Percentiles rank a stretch among this genome's conserved stretches.
These are phyloP conservation scores for Isatis tinctoria DNA, from an alignment of 345 rosid species.

Conservation along the genomic window DNA sequence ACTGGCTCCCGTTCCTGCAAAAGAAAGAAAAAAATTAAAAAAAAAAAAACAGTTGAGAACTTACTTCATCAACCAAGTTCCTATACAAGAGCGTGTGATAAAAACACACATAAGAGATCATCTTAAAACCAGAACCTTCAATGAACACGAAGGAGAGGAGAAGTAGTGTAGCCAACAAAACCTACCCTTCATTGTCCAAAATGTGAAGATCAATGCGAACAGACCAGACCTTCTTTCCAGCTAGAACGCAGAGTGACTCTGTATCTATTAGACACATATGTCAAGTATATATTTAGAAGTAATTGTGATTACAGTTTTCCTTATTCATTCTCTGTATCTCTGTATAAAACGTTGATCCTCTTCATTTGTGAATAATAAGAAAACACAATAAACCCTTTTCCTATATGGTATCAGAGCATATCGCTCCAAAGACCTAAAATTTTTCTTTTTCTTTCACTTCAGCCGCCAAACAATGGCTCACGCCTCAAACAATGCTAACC, in stretches of 20 bases:
- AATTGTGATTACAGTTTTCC: too few relatives aligned
- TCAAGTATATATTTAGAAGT: too few relatives aligned
- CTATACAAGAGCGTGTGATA: slow-evolving; percentile 10
- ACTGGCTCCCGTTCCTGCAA: slow-evolving; percentile 79
- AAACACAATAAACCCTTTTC: too few relatives aligned
- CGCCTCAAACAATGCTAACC: too few relatives aligned
- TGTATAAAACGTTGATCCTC: too few relatives aligned
- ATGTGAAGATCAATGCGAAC: slow-evolving; percentile 93
- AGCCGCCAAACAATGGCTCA: too few relatives aligned
- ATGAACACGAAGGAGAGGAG: background rate
- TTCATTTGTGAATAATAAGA: too few relatives aligned
- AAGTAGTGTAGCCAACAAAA: background rate
- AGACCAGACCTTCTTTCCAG: slow-evolving; percentile 94
- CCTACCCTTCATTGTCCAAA: slow-evolving; percentile 95
- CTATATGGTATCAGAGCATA: too few relatives aligned
- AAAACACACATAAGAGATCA: background rate
- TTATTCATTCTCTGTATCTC: too few relatives aligned
- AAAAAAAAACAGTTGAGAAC: background rate
- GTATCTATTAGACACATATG: slow-evolving; percentile 44
- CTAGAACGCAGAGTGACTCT: slow-evolving; percentile 86
- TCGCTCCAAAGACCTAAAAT: too few relatives aligned
- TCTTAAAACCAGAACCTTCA: background rate
- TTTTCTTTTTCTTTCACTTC: too few relatives aligned
- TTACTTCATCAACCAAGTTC: slow-evolving; percentile 71
- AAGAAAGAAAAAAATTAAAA: slow-evolving; percentile 1